Evolutionary conservation across 441 rosid species (phyloP).

Genomic region (Viola pubescens): DNA sequence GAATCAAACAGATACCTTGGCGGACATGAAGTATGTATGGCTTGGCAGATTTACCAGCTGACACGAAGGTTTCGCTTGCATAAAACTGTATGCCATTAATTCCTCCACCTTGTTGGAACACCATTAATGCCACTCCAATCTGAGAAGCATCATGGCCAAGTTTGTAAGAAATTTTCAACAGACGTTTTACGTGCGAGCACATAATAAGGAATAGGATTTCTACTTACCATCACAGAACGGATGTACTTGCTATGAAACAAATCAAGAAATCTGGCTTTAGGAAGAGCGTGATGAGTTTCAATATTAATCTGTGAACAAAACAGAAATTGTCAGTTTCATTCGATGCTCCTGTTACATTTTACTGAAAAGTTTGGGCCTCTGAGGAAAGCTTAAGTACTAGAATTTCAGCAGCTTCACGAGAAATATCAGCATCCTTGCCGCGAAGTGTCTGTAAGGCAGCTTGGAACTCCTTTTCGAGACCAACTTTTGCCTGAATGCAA

Average conservation of each 20-base stretch:
- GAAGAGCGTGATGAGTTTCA: constrained; percentile 48
- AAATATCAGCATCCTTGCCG: constrained; percentile 56
- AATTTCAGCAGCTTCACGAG: constrained; percentile 66
- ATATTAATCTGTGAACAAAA: constrained; percentile 33
- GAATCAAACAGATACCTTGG: not conserved
- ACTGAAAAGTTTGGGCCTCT: not conserved
- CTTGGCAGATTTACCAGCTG: constrained; percentile 49
- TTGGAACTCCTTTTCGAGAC: constrained; percentile 49
- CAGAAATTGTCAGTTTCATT: constrained; percentile 6
- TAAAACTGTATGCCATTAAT: constrained; percentile 78
- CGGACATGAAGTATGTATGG: not conserved
- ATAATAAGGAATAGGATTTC: not conserved
- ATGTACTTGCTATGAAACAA: constrained; percentile 53
- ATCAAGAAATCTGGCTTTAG: constrained; percentile 52
- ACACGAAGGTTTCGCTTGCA: constrained; percentile 72
- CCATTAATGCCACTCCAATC: constrained; percentile 87
- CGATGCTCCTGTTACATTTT: not conserved
- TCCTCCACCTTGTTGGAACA: constrained; percentile 77
- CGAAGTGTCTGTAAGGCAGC: constrained; percentile 53
- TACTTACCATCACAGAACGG: constrained; percentile 59
- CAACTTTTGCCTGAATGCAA: constrained; percentile 57
- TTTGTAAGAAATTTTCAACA: constrained; percentile 9
- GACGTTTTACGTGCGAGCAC: not conserved
- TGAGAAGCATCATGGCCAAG: constrained; percentile 19
- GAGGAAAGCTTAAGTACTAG: constrained; percentile 29